Evolutionary conservation across 345 rosid species (phyloP).

Genomic region (Eucalyptus sideroxylon): DNA sequence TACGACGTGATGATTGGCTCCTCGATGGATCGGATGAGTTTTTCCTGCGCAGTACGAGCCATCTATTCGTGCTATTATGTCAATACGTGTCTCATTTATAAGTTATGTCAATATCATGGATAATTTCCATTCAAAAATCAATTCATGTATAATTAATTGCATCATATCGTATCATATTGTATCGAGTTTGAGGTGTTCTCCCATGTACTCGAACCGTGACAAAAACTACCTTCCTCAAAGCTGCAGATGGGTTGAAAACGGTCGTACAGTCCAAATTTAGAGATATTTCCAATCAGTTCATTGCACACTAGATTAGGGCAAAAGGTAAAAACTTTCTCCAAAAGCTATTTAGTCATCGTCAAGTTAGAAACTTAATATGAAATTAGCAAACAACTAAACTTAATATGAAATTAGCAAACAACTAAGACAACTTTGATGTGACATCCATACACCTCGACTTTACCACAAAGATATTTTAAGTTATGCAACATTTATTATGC

Average conservation of each 20-base stretch:
- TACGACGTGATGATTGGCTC: not conserved
- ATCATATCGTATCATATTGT: not conserved
- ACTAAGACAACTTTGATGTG: not conserved
- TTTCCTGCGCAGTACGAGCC: not conserved
- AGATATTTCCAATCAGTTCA: not conserved
- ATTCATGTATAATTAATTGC: not conserved
- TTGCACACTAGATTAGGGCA: not conserved
- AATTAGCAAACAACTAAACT: not conserved
- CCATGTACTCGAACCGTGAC: not conserved
- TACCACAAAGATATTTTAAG: not conserved
- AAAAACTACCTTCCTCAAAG: not conserved
- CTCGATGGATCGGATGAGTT: not conserved
- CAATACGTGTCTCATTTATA: not conserved
- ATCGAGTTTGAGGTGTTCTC: not conserved
- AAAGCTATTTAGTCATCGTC: not conserved
- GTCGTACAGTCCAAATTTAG: accelerated
- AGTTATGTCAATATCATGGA: not conserved
- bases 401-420: not conserved
- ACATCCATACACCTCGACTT: not conserved
- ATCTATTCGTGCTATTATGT: not conserved
- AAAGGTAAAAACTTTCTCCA: not conserved
- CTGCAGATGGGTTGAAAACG: accelerated
- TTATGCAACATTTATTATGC: not conserved
- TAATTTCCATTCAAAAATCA: not conserved
- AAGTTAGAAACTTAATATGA: not conserved